phyloP scores from a whole-genome alignment of 1,284 basidiomycete species.

The Cutaneotrichosporon sp. region DNA sequence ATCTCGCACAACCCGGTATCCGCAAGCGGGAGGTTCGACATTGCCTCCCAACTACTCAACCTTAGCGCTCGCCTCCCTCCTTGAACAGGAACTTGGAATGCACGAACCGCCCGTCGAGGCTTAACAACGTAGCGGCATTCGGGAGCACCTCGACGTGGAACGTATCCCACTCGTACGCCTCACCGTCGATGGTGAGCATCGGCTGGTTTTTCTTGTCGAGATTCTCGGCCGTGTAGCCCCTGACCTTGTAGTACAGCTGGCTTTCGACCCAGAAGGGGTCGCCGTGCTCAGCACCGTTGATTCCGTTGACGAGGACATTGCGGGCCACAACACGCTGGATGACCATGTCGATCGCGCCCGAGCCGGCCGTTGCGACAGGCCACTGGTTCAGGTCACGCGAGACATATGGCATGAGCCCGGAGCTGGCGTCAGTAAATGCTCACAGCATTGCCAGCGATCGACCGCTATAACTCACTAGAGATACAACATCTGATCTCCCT shows the following conservation, averaged over 20 bases:
- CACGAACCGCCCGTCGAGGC: slow-evolving; percentile 60
- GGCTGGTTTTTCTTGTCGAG: slow-evolving; percentile 57
- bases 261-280: slow-evolving; percentile 62
- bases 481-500: slow-evolving; percentile 65
- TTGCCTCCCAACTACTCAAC: no score
- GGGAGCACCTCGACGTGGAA: slow-evolving; percentile 79
- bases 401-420: slow-evolving; percentile 52
- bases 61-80: not conserved
- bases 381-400: slow-evolving; percentile 77
- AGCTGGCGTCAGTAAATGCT: not conserved
- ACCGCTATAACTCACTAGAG: slow-evolving; percentile 52
- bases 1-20: no score
- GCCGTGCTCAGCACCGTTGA: slow-evolving; percentile 67
- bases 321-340: slow-evolving; percentile 65
- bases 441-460: not conserved
- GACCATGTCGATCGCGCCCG: slow-evolving; percentile 74
- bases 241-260: slow-evolving; percentile 66
- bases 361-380: slow-evolving; percentile 70
- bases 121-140: slow-evolving; percentile 64
- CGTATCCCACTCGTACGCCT: slow-evolving; percentile 69
- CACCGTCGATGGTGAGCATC: slow-evolving; percentile 62
- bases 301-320: slow-evolving; percentile 56
- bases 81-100: slow-evolving; percentile 31
- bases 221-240: slow-evolving; percentile 68
- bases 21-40: no score